Evolutionary conservation across 176 grass and related monocot species (phyloP), one percentile per base, ranked within the genome.

Genomic region (Lolium rigidum): DNA sequence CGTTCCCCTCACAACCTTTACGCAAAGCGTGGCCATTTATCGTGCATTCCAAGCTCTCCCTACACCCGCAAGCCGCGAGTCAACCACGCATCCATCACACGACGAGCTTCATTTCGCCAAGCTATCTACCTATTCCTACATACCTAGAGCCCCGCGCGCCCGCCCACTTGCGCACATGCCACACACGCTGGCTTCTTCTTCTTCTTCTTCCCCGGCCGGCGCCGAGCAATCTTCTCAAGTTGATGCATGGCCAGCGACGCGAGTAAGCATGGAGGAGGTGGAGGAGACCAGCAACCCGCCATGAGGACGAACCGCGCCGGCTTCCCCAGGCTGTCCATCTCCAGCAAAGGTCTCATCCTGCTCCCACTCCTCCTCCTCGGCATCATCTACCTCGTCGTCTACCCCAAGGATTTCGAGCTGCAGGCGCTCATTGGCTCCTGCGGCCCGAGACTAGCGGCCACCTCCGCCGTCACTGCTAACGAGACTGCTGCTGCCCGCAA

Each of bases 391-490:
- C 49, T 95, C 61, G 68, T 87, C 83, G 74, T 95, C 26, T 90
- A 90, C 76, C 93, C 85, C n/a, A 90, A 81, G 74, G 93, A 95
- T 74, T 89, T 90, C 85, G 84, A 95, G 73, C 73, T 76, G 73
- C 73, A 76, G 73, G 25, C 47, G 73, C 48, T 76, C 8, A 35
- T 76, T 3, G 11, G 73, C 73, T 31, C 73, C 49, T 81, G 58
- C 43, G 16, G 13, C 20, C 13, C 5, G 2, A 6, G 14, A 46
- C 24, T 79, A 10, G 20, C 50, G 10, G 68, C 0, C 9, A 20
- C 58, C 5, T 37, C 2, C 37, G 20, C 84, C 14, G 17, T 24
- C 9, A 63, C 80, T 47, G 13, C 22, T 26, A 60, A 8, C 41
- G 3, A 35, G 31, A 35, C 88, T 39, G 1, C 3, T 17, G 80